Conservation (phyloP, 441 rosid genomes). For the Dalechampia spathulata region DNA sequence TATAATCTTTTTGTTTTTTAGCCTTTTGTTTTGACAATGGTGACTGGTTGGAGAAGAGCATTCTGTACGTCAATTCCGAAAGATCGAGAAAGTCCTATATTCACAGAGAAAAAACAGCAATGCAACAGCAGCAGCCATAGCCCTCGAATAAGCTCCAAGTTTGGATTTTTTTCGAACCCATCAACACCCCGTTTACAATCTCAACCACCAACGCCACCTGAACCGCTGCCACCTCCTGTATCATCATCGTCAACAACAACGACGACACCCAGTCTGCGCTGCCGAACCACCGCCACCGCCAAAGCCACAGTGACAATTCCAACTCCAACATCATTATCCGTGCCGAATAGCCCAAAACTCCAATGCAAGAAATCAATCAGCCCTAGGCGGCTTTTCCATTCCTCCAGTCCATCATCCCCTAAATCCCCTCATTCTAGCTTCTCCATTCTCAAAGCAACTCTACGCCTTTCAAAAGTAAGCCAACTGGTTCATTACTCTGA, state of each 20-base stretch:
- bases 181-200: constrained; percentile 62
- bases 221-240: too few relatives aligned
- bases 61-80: constrained; percentile 69
- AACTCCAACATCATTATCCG: constrained; percentile 34
- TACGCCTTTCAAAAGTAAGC: constrained; percentile 59
- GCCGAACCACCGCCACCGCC: constrained; percentile 48
- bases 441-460: constrained; percentile 56
- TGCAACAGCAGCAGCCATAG: constrained; percentile 21
- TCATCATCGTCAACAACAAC: constrained; percentile 14
- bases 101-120: constrained; percentile 24
- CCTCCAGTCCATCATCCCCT: constrained; percentile 58
- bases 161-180: constrained; percentile 74
- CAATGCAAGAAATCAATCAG: constrained; percentile 31
- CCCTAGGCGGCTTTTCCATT: constrained; percentile 25
- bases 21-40: too few relatives aligned
- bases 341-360: constrained; percentile 56
- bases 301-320: too few relatives aligned
- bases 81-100: constrained; percentile 28
- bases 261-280: constrained; percentile 36
- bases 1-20: not conserved
- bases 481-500: too few relatives aligned
- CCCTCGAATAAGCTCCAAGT: constrained; percentile 47
- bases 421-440: constrained; percentile 53
- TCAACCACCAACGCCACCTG: constrained; percentile 30
- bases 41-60: constrained; percentile 72